A percentile compares a stretch with the other conserved stretches of the same genome.
phyloP scores from a whole-genome alignment of 1,139 yeast species.

The Geotrichum macrosporum region DNA sequence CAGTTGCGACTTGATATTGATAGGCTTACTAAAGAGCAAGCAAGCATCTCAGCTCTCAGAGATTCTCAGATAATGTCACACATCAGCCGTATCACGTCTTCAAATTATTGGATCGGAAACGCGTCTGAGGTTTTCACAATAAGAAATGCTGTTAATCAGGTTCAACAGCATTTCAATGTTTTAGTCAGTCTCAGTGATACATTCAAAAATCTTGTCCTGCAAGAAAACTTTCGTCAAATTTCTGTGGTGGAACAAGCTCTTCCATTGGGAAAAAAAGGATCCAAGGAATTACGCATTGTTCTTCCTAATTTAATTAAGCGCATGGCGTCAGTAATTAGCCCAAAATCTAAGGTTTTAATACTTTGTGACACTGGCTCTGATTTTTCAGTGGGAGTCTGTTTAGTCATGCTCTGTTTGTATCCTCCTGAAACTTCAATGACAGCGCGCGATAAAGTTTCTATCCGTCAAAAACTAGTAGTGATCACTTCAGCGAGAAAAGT shows the following conservation, averaged over 20 bases:
- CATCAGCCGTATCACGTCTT: slow-evolving; percentile 21
- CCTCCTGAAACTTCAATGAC: slow-evolving; percentile 36
- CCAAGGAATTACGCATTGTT: slow-evolving; percentile 49
- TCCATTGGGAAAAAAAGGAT: slow-evolving; percentile 56
- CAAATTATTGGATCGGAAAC: slow-evolving; percentile 25
- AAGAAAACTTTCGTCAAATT: neutral
- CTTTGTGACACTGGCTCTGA: slow-evolving; percentile 66
- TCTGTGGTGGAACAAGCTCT: slow-evolving; percentile 26
- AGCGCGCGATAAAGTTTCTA: slow-evolving; percentile 36
- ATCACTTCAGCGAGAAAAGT: slow-evolving; percentile 47
- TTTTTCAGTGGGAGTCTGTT: slow-evolving; percentile 56
- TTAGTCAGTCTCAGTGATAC: slow-evolving; percentile 23
- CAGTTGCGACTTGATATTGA: slow-evolving; percentile 38
- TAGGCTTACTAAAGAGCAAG: slow-evolving; percentile 24
- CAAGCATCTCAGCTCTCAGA: neutral
- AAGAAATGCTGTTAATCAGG: neutral
- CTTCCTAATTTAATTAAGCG: slow-evolving; percentile 38
- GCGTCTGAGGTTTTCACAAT: slow-evolving; percentile 4
- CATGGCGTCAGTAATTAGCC: slow-evolving; percentile 12
- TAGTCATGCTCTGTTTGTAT: slow-evolving; percentile 48
- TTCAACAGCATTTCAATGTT: slow-evolving; percentile 14
- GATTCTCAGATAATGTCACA: neutral
- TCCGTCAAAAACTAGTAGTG: slow-evolving; percentile 54
- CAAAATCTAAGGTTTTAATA: slow-evolving; percentile 37
- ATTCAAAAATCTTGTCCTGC: no score